A percentile compares a stretch with the other conserved stretches of the same genome.
Conservation (phyloP, 306 rosid species). For the Vigna unguiculata region DNA sequence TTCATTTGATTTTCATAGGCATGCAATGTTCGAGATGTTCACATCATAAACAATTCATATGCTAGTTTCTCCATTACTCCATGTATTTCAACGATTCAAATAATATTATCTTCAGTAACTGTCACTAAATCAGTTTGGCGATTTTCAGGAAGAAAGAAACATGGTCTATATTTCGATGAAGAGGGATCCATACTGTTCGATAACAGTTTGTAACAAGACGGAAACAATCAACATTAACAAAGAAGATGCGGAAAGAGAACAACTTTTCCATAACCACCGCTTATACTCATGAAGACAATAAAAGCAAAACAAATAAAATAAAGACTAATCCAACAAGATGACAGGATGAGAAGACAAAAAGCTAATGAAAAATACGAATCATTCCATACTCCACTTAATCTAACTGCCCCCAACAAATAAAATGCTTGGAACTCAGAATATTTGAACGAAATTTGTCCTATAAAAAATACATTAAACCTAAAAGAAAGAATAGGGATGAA, state of each 20-base stretch:
- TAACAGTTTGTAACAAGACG: slow-evolving; percentile 13
- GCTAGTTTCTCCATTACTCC: slow-evolving; percentile 12
- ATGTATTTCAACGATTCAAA: slow-evolving; percentile 32
- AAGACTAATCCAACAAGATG: not conserved
- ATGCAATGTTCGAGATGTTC: not conserved
- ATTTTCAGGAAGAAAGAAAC: slow-evolving; percentile 1
- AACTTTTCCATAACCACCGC: not conserved
- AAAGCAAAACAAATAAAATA: not conserved
- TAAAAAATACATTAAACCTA: not conserved
- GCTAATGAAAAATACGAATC: not conserved
- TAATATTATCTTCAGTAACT: not conserved
- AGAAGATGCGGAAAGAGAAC: not conserved
- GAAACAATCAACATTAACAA: not conserved
- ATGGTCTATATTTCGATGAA: not conserved
- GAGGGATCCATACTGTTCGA: slow-evolving; percentile 6
- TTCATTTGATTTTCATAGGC: slow-evolving; percentile 10
- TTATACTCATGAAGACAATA: not conserved
- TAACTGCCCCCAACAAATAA: not conserved
- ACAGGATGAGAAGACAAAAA: not conserved
- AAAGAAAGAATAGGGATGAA: slow-evolving; percentile 4
- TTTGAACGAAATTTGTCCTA: not conserved
- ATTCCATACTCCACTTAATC: not conserved
- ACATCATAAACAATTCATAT: not conserved
- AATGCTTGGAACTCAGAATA: not conserved
- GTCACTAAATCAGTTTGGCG: not conserved